Base-by-base conservation (phyloP, 306 rosid genomes). In the Ormosia semicastrata region DNA sequence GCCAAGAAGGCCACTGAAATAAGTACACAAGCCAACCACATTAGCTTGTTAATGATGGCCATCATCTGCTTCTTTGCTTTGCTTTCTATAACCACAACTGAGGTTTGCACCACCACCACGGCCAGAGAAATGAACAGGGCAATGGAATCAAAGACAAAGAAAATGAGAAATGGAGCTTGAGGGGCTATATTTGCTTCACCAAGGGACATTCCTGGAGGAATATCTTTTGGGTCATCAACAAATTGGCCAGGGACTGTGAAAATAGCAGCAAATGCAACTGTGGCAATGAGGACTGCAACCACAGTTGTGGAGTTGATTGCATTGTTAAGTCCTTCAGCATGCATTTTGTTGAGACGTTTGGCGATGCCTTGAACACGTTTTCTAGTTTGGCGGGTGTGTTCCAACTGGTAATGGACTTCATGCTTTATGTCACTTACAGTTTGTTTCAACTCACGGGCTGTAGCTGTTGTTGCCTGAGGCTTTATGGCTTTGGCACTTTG, bases 21-120 rank as follows among this genome's bases (percentile, higher is more conserved):
- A 4, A 91, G 89, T 10, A 89, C 95, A 50, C 98, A 94, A 49
- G 97, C 97, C 66, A 94, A 70, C 98, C 98, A 94, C 98, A 94
- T 93, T 2, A 94, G 88, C 88, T 94, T 94, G 94, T 94, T 94
- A 11, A 94, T 94, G 13, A 94, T 81, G 1, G 98, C 94, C 98
- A 94, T 94, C 98, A 94, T 90, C 63, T 94, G 98, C 93, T 91
- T 94, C 95, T 94, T 94, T 7, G 98, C 98, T 69, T 89, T 90
- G 92, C 97, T 91, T 86, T 94, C 98, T 8, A 93, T 87, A 3
- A 91, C 94, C 62, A 94, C 98, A 12, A 94, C 90, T 0, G 98
- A 94, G 2, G 98, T 94, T 78, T 94, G 98, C 33, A 94, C 98
- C 62, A 94, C 97, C 74, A 94, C 98, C 2, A 94, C 98, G 0